A percentile compares a stretch with the other conserved stretches of the same genome.
Conservation (phyloP, 75 land plant genomes). For the Pseudotsuga menziesii region DNA sequence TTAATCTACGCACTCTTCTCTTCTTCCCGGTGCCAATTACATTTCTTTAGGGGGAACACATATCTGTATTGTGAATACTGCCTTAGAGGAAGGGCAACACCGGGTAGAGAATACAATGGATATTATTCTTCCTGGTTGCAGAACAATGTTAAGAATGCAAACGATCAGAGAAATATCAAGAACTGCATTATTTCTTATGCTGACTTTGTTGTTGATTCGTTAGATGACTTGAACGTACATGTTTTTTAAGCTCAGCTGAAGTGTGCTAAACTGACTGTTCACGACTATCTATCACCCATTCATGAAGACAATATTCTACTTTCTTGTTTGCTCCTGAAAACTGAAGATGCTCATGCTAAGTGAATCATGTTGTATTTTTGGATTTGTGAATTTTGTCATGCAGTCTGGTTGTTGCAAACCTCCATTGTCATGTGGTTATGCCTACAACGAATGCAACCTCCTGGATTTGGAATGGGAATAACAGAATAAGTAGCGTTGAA, state of each 20-base stretch:
- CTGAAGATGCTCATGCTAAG: no score
- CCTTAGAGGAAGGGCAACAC: constrained; percentile 37
- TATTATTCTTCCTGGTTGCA: constrained; percentile 22
- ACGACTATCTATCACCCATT: background rate
- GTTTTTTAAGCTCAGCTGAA: no score
- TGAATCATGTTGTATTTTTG: no score
- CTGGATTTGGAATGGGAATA: constrained; percentile 15
- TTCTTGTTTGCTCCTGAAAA: no score
- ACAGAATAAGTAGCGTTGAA: background rate
- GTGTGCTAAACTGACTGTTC: constrained; percentile 47
- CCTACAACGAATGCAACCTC: constrained; percentile 30
- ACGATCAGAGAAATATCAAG: constrained; percentile 8
- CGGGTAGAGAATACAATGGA: constrained; percentile 53
- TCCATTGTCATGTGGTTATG: constrained; percentile 30
- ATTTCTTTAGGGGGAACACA: no score
- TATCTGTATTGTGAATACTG: no score
- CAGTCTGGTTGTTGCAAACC: constrained; percentile 70
- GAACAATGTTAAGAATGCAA: background rate
- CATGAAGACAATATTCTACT: background rate
- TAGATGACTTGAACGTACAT: no score
- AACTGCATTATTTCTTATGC: constrained; percentile 26
- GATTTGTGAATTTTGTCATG: background rate
- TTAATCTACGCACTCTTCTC: background rate
- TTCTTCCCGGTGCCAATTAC: no score
- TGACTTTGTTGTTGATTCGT: no score